Evolutionary conservation across 768 basidiomycete genomes (phyloP).

Genomic region (Lactarius akahatsu): DNA sequence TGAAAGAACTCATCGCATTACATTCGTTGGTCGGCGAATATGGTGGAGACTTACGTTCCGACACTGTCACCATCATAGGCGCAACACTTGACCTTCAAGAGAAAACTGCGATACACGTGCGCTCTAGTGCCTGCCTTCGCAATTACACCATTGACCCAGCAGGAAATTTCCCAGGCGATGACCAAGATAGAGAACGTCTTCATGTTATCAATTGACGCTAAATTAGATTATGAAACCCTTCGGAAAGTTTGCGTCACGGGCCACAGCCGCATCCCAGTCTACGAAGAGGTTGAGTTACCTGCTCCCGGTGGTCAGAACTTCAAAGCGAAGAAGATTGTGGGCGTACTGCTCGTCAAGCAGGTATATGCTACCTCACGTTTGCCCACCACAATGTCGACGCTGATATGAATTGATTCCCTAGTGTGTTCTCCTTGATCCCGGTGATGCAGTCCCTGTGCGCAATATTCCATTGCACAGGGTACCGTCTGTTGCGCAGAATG

Average conservation of each 20-base stretch:
- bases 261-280: constrained; percentile 32
- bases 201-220: constrained; percentile 85
- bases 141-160: not conserved
- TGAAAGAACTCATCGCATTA: constrained; percentile 90
- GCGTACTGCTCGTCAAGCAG: constrained; percentile 85
- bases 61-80: constrained; percentile 88
- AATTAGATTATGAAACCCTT: constrained; percentile 76
- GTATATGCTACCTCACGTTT: constrained; percentile 30
- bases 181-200: constrained; percentile 77
- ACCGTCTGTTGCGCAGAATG: constrained; percentile 82
- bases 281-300: constrained; percentile 30
- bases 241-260: constrained; percentile 28
- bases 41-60: constrained; percentile 82
- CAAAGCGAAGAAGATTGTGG: constrained; percentile 78
- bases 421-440: constrained; percentile 29
- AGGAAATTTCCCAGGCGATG: constrained; percentile 55
- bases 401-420: constrained; percentile 17
- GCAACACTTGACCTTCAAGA: constrained; percentile 87
- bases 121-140: not conserved
- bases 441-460: constrained; percentile 80
- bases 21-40: constrained; percentile 70
- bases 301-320: constrained; percentile 35
- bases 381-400: not conserved
- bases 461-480: constrained; percentile 85
- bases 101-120: constrained; percentile 64